These are phyloP conservation scores for Paecilomyces variotii DNA, from an alignment of 2,329 filamentous ascomycete genomes.

Conservation along the genomic window DNA sequence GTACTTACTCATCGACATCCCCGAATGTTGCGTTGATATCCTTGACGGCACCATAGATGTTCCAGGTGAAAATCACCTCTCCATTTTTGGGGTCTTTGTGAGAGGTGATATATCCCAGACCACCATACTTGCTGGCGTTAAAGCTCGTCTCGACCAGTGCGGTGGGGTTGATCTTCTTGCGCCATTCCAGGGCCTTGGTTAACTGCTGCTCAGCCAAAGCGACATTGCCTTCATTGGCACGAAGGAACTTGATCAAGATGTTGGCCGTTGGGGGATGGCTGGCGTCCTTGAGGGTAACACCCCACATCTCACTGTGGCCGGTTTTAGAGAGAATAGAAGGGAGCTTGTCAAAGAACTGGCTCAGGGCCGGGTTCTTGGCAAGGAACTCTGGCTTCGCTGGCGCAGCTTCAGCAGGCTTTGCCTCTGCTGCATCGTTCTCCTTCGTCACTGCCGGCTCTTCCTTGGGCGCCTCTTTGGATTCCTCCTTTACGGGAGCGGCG, in stretches of 20 bases:
- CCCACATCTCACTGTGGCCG: slow-evolving; percentile 75
- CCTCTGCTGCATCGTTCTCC: slow-evolving; percentile 8
- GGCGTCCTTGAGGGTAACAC: slow-evolving; percentile 54
- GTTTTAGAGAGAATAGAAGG: slow-evolving; percentile 49
- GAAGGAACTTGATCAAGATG: slow-evolving; percentile 86
- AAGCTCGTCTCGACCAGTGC: slow-evolving; percentile 57
- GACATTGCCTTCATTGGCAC: slow-evolving; percentile 74
- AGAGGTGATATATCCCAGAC: slow-evolving; percentile 73
- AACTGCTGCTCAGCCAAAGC: slow-evolving; percentile 71
- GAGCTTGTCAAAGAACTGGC: slow-evolving; percentile 52
- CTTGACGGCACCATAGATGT: slow-evolving; percentile 85
- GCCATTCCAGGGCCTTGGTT: slow-evolving; percentile 70
- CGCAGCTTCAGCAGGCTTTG: slow-evolving; percentile 10
- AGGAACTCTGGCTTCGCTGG: slow-evolving; percentile 26
- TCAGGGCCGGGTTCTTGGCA: slow-evolving; percentile 37
- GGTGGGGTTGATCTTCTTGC: slow-evolving; percentile 65
- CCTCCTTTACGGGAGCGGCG: slow-evolving; percentile 5
- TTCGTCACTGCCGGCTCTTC: slow-evolving; percentile 6
- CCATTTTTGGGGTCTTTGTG: slow-evolving; percentile 51
- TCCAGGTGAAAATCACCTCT: slow-evolving; percentile 70
- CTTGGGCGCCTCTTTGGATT: slow-evolving; percentile 4
- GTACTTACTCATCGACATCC: slow-evolving; percentile 65
- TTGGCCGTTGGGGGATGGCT: slow-evolving; percentile 67
- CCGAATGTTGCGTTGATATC: slow-evolving; percentile 74
- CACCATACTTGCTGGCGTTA: slow-evolving; percentile 62